Evolutionary conservation across 1,139 yeast genomes (phyloP), one percentile per base, ranked within the genome.

Genomic region (Hemisphaericaspora subhashii): DNA sequence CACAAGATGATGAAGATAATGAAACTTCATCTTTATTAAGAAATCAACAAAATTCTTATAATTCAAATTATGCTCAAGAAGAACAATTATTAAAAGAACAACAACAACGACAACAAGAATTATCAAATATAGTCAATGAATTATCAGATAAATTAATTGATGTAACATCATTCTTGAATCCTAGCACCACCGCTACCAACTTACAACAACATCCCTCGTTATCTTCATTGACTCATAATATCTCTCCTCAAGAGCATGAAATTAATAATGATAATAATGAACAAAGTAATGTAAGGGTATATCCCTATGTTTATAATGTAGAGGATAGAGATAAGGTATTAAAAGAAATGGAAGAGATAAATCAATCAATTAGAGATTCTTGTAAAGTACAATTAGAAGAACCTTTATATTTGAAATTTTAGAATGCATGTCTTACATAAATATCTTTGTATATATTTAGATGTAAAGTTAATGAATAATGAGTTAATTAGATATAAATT

Each of bases 141-240:
- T 58, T 72, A 40, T 64, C 65, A 26, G 76, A 71, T 35, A 68
- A 68, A 38, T 57, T 72, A 39, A 71, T 72, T 14, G 77, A 72
- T 47, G 74, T 71, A 9, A 60, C 72, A 23, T 60, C 74, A 5
- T 71, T 72, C 46, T 55, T 69, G 23, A 31, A 22, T 24, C 27
- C 32, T 5, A 18, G 27, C 9, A 32, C 33, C 31, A 18, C n/a
- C 16, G 15, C 24, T 15, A 7, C 25, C 20, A 21, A 31, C 13
- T 31, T 31, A 14, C 33, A 31, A 17, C 22, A 33, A 16, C 31
- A 23, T 16, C 21, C 31, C 12, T 13, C 31, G 3, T 26, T 21
- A 10, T 20, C 26, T 16, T 41, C 17, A 35, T 44, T 10, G 18
- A 40, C 37, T n/a, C 31, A 38, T 16, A 39, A 33, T 32, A 26